phyloP scores from a whole-genome alignment of 192 early-diverging fungal genomes.

The Backusella tarrabulga region DNA sequence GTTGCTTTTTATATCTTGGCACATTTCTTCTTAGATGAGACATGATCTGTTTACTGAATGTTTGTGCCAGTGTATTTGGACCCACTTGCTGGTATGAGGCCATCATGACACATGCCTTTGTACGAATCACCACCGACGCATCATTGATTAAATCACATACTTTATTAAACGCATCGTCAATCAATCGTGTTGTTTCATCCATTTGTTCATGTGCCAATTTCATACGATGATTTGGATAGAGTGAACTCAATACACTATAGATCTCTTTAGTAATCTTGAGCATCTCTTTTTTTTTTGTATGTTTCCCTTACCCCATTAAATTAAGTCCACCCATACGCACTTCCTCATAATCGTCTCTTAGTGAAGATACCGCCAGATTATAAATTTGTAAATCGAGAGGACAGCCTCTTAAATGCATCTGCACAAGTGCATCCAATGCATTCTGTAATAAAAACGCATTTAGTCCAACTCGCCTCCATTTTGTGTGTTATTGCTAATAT shows the following conservation, averaged over 20 bases:
- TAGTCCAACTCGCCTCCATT: background rate
- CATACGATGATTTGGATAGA: conserved; percentile 32
- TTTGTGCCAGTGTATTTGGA: conserved; percentile 58
- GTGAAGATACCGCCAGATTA: conserved; percentile 57
- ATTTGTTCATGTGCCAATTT: conserved; percentile 27
- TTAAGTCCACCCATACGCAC: conserved; percentile 68
- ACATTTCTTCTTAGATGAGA: conserved; percentile 53
- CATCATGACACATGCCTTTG: conserved; percentile 70
- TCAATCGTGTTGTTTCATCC: conserved; percentile 28
- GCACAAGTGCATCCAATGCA: conserved; percentile 47
- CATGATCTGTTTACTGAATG: conserved; percentile 81
- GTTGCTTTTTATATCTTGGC: conserved; percentile 21
- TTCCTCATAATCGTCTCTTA: conserved; percentile 71
- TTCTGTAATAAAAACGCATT: conserved; percentile 26
- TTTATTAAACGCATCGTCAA: conserved; percentile 75
- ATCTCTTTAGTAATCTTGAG: background rate
- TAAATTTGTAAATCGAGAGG: conserved; percentile 56
- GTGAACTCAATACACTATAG: conserved; percentile 22
- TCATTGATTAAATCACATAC: conserved; percentile 86
- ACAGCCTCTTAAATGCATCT: conserved; percentile 46
- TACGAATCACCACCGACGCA: conserved; percentile 62
- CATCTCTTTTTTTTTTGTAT: background rate
- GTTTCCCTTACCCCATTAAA: conserved; percentile 55
- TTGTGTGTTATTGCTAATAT: background rate
- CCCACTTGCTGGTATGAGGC: conserved; percentile 66